Base-by-base conservation (phyloP, 305 asterid species). In the Caryopteris hybrid region DNA sequence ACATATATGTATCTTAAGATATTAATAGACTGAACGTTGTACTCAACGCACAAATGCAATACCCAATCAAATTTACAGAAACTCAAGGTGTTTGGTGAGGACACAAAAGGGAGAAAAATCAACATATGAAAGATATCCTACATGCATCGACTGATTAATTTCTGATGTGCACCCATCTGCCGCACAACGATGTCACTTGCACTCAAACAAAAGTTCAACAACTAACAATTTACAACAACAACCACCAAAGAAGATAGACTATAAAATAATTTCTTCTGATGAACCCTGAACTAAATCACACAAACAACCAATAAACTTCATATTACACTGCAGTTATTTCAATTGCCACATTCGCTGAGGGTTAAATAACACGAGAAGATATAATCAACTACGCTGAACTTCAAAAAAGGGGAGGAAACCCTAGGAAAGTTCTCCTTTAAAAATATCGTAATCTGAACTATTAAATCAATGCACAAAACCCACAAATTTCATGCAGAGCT, bases 391-490 rank as follows among this genome's bases (percentile, higher is more conserved):
- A 70, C 18, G 59, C 58, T 48, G 18, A 61, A 67, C 62, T 63
- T 23, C 55, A 39, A 22, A 29, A 66, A 25, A 2, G 4, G 25
- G 8, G 43, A 6, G 54, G 18, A 71, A 78, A 70, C 83, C 86
- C 85, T 71, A 74, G 78, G 50, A 63, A 72, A 67, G 60, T 31
- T 61, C 52, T 31, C 50, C 64, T 59, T 56, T 16, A 66, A 7
- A 71, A 75, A 74, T 77, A 75, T 77, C 66, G 70, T 71, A 74
- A 79, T 73, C 80, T 10, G 70, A 76, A 64, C 62, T 34, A 52
- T 29, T 50, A 13, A 53, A 69, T 71, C 66, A 63, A 68, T 36
- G 11, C 25, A 68, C 13, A 52, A 50, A 47, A 71, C 57, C 58
- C 27, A 70, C 29, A 48, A 56, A 71, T 31, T 48, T 55, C 74